Conservation (phyloP, 2,329 filamentous ascomycete genomes). For the Aspergillus niger region DNA sequence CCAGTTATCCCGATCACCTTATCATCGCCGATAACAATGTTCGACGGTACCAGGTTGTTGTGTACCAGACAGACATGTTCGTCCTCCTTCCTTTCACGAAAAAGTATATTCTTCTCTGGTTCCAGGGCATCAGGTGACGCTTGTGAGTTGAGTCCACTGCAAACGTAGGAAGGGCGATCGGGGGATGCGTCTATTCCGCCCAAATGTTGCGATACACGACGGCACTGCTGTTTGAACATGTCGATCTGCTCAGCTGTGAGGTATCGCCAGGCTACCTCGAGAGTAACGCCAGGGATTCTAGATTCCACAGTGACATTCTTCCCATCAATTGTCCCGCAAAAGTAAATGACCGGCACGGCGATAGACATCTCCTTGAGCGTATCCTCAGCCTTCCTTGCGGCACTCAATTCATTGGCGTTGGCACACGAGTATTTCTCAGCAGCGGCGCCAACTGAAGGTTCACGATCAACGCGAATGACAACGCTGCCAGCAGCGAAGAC, state of each 20-base stretch:
- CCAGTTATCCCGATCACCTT: slow-evolving; percentile 41
- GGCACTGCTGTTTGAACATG: slow-evolving; percentile 40
- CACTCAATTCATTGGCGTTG: slow-evolving; percentile 42
- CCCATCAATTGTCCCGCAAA: slow-evolving; percentile 40
- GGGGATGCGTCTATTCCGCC: slow-evolving; percentile 27
- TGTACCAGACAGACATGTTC: slow-evolving; percentile 38
- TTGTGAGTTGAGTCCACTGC: slow-evolving; percentile 35
- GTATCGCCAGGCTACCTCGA: slow-evolving; percentile 43
- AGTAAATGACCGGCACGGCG: slow-evolving; percentile 39
- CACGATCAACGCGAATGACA: slow-evolving; percentile 40
- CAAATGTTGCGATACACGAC: slow-evolving; percentile 35
- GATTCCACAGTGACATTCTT: slow-evolving; percentile 45
- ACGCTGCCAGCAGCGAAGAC: slow-evolving; percentile 40
- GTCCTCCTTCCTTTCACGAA: slow-evolving; percentile 27
- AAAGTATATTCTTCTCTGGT: slow-evolving; percentile 37
- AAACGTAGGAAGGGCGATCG: slow-evolving; percentile 38
- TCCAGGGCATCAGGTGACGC: slow-evolving; percentile 24
- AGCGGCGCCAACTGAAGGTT: slow-evolving; percentile 26
- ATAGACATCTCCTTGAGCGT: slow-evolving; percentile 35
- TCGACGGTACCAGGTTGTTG: slow-evolving; percentile 40
- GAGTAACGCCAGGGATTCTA: slow-evolving; percentile 42
- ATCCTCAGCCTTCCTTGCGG: slow-evolving; percentile 39
- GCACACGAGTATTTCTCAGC: slow-evolving; percentile 35
- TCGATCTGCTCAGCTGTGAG: slow-evolving; percentile 37
- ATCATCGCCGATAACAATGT: slow-evolving; percentile 41